Percentiles rank a stretch among this genome's conserved stretches.
Evolutionary conservation across 345 rosid species (phyloP).

Genomic region (Microcos paniculata): DNA sequence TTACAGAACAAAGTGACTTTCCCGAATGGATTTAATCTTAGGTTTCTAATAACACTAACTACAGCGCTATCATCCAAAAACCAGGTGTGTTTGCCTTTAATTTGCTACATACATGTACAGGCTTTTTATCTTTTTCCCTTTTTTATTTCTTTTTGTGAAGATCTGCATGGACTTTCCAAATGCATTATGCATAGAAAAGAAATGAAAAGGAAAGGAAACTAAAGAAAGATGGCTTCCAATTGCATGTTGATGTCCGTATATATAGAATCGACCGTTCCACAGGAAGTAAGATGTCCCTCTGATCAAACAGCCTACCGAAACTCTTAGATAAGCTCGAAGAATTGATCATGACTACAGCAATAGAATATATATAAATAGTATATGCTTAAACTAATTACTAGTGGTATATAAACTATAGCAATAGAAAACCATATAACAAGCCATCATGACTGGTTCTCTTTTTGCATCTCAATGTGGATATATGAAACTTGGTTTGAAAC

Average conservation of each 20-base stretch:
- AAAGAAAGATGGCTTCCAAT: not conserved
- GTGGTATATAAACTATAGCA: too few species aligned
- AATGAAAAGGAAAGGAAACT: not conserved
- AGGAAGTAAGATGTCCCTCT: conserved; percentile 8
- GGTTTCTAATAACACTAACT: not conserved
- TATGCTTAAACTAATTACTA: too few species aligned
- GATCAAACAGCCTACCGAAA: not conserved
- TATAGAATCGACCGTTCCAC: not conserved
- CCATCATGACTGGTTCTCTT: not conserved
- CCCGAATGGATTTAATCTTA: not conserved
- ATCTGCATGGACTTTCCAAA: not conserved
- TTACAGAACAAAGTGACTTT: not conserved
- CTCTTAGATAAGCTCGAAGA: conserved; percentile 1
- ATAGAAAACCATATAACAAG: too few species aligned
- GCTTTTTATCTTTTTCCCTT: too few species aligned
- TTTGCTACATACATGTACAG: too few species aligned
- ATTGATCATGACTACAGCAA: too few species aligned
- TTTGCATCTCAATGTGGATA: not conserved
- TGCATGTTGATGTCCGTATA: not conserved
- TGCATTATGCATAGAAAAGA: not conserved
- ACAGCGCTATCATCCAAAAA: too few species aligned
- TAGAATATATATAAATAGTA: too few species aligned
- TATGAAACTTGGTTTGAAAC: not conserved
- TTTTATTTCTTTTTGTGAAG: not conserved
- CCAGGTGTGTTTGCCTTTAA: too few species aligned